Percentiles rank a stretch among this genome's conserved stretches.
Conservation (phyloP, 768 basidiomycete species). For the Mycena latifolia region DNA sequence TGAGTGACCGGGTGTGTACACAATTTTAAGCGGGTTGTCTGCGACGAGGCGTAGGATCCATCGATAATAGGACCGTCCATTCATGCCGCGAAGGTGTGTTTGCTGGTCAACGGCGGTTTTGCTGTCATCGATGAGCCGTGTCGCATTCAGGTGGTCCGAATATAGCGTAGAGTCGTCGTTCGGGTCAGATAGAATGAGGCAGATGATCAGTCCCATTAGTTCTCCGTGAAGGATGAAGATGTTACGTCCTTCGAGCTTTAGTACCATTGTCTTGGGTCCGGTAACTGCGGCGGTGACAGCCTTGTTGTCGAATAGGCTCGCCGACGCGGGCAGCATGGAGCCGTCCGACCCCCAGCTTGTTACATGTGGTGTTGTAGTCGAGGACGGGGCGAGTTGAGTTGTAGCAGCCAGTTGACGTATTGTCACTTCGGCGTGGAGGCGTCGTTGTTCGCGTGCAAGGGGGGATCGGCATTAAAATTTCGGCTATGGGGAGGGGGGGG, state of each 20-base stretch:
- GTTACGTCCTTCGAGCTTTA: background rate
- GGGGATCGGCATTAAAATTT: too few relatives aligned
- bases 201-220: background rate
- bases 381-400: too few relatives aligned
- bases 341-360: slow-evolving; percentile 24
- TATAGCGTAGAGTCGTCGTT: background rate
- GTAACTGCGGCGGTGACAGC: slow-evolving; percentile 1
- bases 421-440: too few relatives aligned
- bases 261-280: background rate
- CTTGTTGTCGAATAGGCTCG: slow-evolving; percentile 25
- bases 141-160: slow-evolving; percentile 10
- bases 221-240: background rate
- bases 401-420: too few relatives aligned
- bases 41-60: background rate
- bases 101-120: background rate
- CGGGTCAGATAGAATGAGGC: background rate
- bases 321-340: slow-evolving; percentile 10
- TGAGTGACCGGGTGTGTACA: background rate
- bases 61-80: slow-evolving; percentile 11
- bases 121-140: background rate
- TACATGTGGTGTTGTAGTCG: too few relatives aligned
- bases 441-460: too few relatives aligned
- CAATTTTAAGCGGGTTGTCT: background rate
- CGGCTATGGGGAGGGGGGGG: too few relatives aligned
- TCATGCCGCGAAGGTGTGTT: slow-evolving; percentile 13